Base-by-base conservation (phyloP, 2,329 filamentous ascomycete species). In the Alternaria postmessia region DNA sequence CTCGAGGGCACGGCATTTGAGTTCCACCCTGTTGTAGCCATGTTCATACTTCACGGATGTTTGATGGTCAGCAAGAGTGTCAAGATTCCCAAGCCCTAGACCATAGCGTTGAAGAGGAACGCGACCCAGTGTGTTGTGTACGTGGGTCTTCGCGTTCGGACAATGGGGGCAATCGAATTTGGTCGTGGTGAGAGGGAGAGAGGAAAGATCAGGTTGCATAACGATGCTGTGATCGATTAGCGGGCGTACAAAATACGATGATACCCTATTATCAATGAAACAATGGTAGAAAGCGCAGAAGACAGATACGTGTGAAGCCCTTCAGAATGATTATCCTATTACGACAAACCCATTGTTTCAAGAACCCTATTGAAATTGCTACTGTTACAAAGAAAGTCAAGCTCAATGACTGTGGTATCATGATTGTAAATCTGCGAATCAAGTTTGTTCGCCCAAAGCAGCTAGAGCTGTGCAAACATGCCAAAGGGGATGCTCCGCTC, bases 51-150 rank as follows among this genome's bases (percentile, higher is more conserved):
- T n/a, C 93, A 96, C 77, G 95, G 94, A 20, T 96, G 91, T 76
- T 81, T 95, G 74, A 98, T 99, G 95, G 91, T 94, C 65, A 97
- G 93, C 83, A 96, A 94, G 86, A 94, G 89, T 32, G 88, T 99
- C 73, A 92, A 95, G 77, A 93, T 99, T 68, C 95, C 95, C 16
- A 99, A 99, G 87, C 93, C 86, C 53, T 87, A 72, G 54, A 41
- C 14, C 38, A 14, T 18, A 16, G 11, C n/a, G 4, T 22, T 18
- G 7, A 3, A 28, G 24, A 38, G 44, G 24, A 3, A 18, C 8
- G 18, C 20, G 9, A 32, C 32, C n/a, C 46, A 36, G 32, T 30
- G 34, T 49, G 3, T 38, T 51, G 49, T 28, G 34, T 16, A 26
- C 16, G n/a, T n/a, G n/a, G 22, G 41, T n/a, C 46, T 22, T 14